Percentiles rank a stretch among this genome's conserved stretches.
Evolutionary conservation across 2,329 filamentous ascomycete species (phyloP).

Genomic region (Nigrospora oryzae): DNA sequence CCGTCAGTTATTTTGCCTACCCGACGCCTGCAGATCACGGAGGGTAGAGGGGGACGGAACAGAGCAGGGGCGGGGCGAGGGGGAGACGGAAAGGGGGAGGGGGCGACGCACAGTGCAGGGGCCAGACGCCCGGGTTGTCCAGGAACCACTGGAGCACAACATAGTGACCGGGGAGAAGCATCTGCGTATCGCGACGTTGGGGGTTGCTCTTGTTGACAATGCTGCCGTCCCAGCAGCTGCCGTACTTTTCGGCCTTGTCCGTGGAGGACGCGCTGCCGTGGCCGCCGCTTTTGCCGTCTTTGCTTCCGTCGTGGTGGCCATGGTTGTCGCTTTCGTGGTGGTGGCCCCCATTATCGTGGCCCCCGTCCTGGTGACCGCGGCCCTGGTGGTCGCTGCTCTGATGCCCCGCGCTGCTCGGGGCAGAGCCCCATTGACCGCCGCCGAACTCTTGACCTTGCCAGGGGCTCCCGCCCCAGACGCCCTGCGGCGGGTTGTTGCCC

Average conservation of each 20-base stretch:
- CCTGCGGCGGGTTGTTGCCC: too few species aligned
- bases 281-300: background rate
- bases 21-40: too few species aligned
- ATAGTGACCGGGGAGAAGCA: slow-evolving; percentile 20
- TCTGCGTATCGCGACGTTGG: slow-evolving; percentile 26
- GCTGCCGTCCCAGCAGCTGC: slow-evolving; percentile 11
- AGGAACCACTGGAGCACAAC: slow-evolving; percentile 23
- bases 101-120: slow-evolving; percentile 17
- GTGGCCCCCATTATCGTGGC: background rate
- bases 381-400: background rate
- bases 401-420: background rate
- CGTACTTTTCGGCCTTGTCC: background rate
- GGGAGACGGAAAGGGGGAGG: background rate
- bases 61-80: background rate
- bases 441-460: too few species aligned
- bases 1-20: too few species aligned
- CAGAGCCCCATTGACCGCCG: background rate
- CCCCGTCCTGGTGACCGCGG: too few species aligned
- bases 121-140: slow-evolving; percentile 25
- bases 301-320: background rate
- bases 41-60: too few species aligned
- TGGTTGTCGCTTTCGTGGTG: background rate
- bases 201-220: slow-evolving; percentile 22
- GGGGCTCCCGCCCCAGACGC: too few species aligned
- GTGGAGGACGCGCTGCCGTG: background rate